Evolutionary conservation across 2,329 filamentous ascomycete genomes (phyloP).

Genomic region (Pestalotiopsis sp.): DNA sequence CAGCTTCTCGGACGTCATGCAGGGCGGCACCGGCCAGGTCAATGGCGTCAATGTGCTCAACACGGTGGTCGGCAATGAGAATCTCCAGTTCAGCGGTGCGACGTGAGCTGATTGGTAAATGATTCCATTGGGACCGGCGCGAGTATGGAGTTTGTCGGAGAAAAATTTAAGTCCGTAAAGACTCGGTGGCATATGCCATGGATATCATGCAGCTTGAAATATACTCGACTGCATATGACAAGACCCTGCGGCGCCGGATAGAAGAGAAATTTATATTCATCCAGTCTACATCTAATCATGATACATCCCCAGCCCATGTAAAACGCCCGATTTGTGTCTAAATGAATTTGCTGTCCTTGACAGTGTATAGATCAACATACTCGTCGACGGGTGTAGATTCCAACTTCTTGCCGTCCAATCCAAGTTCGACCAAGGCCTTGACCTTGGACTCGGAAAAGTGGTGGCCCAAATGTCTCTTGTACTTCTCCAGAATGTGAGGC

Average conservation of each 20-base stretch:
- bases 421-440: slow-evolving; percentile 79
- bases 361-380: slow-evolving; percentile 76
- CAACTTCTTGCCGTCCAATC: slow-evolving; percentile 73
- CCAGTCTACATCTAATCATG: slow-evolving; percentile 12
- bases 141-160: no score
- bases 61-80: slow-evolving; percentile 51
- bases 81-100: slow-evolving; percentile 39
- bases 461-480: slow-evolving; percentile 84
- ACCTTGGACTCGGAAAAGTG: slow-evolving; percentile 81
- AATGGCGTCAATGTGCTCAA: slow-evolving; percentile 51
- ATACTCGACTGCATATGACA: no score
- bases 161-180: no score
- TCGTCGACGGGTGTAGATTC: slow-evolving; percentile 85
- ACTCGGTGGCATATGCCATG: no score
- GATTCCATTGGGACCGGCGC: neutral
- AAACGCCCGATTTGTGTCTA: slow-evolving; percentile 23
- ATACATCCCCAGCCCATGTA: neutral
- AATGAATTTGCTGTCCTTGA: slow-evolving; percentile 64
- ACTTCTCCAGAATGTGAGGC: slow-evolving; percentile 95
- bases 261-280: neutral
- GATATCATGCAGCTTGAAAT: no score
- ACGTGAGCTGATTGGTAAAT: neutral
- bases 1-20: slow-evolving; percentile 55
- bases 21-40: slow-evolving; percentile 53
- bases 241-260: neutral